Evolutionary conservation across 345 rosid genomes (phyloP).

Genomic region (Camelina neglecta): DNA sequence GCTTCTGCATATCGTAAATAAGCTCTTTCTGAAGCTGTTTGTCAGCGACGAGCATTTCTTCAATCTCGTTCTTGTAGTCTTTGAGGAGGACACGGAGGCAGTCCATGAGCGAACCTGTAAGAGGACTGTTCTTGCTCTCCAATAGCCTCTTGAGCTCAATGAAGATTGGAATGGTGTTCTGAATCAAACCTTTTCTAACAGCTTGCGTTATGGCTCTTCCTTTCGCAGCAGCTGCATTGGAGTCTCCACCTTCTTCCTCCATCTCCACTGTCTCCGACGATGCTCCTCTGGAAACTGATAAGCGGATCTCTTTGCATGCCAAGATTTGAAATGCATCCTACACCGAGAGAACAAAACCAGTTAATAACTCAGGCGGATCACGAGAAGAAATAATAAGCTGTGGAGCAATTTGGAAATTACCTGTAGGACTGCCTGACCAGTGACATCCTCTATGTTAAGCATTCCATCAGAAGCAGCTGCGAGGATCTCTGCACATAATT

Average conservation of each 20-base stretch:
- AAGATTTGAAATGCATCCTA: slow-evolving; percentile 92
- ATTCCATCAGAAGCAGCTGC: slow-evolving; percentile 93
- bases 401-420: slow-evolving; percentile 43
- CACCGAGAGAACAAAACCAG: slow-evolving; percentile 20
- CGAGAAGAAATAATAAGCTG: not conserved
- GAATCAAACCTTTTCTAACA: slow-evolving; percentile 84
- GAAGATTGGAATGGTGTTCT: slow-evolving; percentile 93
- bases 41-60: slow-evolving; percentile 89
- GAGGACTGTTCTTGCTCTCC: slow-evolving; percentile 92
- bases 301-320: slow-evolving; percentile 86
- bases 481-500: slow-evolving; percentile 91
- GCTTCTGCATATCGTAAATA: slow-evolving; percentile 87
- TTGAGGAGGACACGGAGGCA: slow-evolving; percentile 85
- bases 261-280: slow-evolving; percentile 61
- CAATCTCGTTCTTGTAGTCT: slow-evolving; percentile 94
- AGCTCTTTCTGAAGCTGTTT: slow-evolving; percentile 95
- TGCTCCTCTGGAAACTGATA: slow-evolving; percentile 60
- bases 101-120: slow-evolving; percentile 91
- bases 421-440: slow-evolving; percentile 91
- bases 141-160: slow-evolving; percentile 88
- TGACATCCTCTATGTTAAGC: slow-evolving; percentile 70
- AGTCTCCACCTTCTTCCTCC: slow-evolving; percentile 48
- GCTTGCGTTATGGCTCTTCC: slow-evolving; percentile 92
- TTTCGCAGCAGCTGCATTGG: slow-evolving; percentile 63
- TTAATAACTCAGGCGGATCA: not conserved